Evolutionary conservation across 768 basidiomycete species (phyloP).

Genomic region (Neoboletus brunneissimus): DNA sequence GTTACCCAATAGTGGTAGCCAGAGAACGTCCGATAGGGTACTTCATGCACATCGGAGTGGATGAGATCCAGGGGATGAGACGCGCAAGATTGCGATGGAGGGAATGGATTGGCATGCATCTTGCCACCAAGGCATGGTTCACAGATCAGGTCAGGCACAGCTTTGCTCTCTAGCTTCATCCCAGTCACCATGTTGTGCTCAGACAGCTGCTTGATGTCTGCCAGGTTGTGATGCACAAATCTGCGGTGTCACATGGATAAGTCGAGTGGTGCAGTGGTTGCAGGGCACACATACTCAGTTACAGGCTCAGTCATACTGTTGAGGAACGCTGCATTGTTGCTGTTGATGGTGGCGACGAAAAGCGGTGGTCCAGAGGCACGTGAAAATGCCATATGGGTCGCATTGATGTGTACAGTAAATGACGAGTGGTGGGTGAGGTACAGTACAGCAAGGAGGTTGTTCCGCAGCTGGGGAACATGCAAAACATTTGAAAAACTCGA

Average conservation of each 20-base stretch:
- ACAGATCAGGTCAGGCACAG: background rate
- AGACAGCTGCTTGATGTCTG: background rate
- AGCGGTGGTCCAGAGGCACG: too few relatives aligned
- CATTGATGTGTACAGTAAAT: too few relatives aligned
- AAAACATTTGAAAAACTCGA: too few relatives aligned
- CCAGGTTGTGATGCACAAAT: too few relatives aligned
- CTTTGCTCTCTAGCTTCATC: background rate
- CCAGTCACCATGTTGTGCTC: background rate
- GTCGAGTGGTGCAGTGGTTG: slow-evolving; percentile 6
- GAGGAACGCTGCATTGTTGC: too few relatives aligned
- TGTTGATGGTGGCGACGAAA: too few relatives aligned
- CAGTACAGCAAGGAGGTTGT: too few relatives aligned
- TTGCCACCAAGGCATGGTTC: slow-evolving; percentile 16
- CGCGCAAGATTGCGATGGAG: background rate
- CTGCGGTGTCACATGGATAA: slow-evolving; percentile 21
- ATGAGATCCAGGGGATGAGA: background rate
- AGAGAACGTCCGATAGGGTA: background rate
- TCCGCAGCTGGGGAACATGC: too few relatives aligned
- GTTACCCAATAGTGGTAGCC: slow-evolving; percentile 9
- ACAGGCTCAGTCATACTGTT: slow-evolving; percentile 9
- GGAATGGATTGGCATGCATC: slow-evolving; percentile 21
- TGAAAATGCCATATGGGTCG: too few relatives aligned
- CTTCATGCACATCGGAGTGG: slow-evolving; percentile 25
- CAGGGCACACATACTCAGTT: background rate
- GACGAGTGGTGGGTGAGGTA: too few relatives aligned